Evolutionary conservation across 1,284 basidiomycete genomes (phyloP), one percentile per base, ranked within the genome.

Genomic region (Blastosporella zonata): DNA sequence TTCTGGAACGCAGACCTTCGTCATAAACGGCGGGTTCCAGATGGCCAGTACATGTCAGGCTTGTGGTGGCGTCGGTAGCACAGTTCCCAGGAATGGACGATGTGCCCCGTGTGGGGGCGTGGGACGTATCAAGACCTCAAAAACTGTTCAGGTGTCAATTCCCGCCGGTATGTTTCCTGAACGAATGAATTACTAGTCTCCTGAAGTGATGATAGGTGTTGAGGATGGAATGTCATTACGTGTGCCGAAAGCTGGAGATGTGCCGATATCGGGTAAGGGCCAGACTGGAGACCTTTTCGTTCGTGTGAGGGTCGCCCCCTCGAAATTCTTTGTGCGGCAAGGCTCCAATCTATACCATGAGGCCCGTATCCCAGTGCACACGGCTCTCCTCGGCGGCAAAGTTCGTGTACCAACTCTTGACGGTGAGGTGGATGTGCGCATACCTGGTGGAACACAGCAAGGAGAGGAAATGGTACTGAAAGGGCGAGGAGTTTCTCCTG

Each of bases 171-270:
- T 62, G 85, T 71, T 35, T 38, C 20, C 43, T 34, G 38, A 56
- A 51, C 35, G 38, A 22, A 49, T 53, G 36, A 57, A 42, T 43
- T 18, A 10, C 17, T 45, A 38, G 25, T 12, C 23, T 49, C 18
- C 47, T 45, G 55, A 53, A 50, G 38, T 47, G 46, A 21, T 57
- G 52, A 49, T 60, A 86, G 93, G 94, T 49, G 89, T 98, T 45
- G 97, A 99, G 67, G 94, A 99, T 66, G 97, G 97, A 22, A 97
- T 96, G 90, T 83, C 86, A 49, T 81, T 99, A 58, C 87, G 91
- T 54, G 74, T 99, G 43, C 82, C 90, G 9, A 83, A 84, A 34
- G 79, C 80, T 39, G 97, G 97, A 28, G 94, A 99, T 69, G 87
- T 86, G 27, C 89, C 97, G 18, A 68, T 96, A 18, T 75, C 81